Base-by-base conservation (phyloP, 164 flowering plant species). In the Nelumbo lutea region DNA sequence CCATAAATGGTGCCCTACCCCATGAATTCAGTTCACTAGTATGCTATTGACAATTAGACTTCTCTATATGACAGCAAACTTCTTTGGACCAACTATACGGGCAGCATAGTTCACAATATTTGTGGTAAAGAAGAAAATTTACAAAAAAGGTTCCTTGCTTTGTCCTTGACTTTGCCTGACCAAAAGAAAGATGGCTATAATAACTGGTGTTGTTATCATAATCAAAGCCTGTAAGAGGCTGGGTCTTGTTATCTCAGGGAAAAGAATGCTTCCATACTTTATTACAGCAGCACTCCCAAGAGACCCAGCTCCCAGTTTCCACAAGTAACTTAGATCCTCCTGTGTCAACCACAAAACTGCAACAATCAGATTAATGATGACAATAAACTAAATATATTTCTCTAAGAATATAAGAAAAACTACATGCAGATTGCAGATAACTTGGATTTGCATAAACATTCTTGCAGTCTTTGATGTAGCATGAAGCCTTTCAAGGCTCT, bases 261-360 rank as follows among this genome's bases (percentile, higher is more conserved):
- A 73, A 39, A 82, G 51, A 40, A 74, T 50, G 79, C 96, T 85
- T 72, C 93, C 96, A 55, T 90, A 90, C 78, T 90, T 90, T 0
- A 90, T 87, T 0, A 75, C 74, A 42, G 81, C 88, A 38, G 86
- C 91, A 53, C 85, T 87, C 5, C 67, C 77, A 14, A 87, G 14
- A 15, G 93, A 86, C 2, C 88, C 91, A 66, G 51, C 88, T 63
- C 79, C 87, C 55, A 90, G 53, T 68, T 80, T 79, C 79, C 65
- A 64, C 76, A 85, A 39, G 70, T 80, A 90, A 14, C 50, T 78
- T 74, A 79, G 10, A 71, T 88, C 90, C 57, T 81, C 84, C 87
- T 86, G 79, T 51, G 65, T 65, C 41, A 58, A 43, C 64, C 47
- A 69, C 38, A 59, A 42, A 64, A 14, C 11, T 10, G n/a, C 11